Evolutionary conservation across 306 rosid genomes (phyloP), one percentile per base, ranked within the genome.

Genomic region (Lathyrus tuberosus): DNA sequence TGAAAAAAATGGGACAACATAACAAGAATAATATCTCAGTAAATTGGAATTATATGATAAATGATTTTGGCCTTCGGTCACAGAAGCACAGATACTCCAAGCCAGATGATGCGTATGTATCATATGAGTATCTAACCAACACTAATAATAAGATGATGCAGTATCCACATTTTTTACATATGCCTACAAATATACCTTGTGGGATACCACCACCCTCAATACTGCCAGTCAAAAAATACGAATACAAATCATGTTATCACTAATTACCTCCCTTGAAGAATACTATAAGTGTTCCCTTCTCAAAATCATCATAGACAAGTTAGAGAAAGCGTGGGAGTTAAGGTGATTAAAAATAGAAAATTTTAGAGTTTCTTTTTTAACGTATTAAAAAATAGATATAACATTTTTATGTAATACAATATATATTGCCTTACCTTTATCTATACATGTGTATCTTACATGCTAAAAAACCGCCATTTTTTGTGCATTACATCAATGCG

Each of bases 31-130:
- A 62, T 14, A n/a, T 51, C 48, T 48, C 10, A 26, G 64, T 4
- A 62, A 51, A 17, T 20, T 41, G 22, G 7, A 71, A 64, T 22
- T 62, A 70, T 76, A 52, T 1, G 18, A 49, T 53, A 37, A 10
- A 41, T 54, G 20, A 70, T 26, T 60, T 75, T 41, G 26, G 41
- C 38, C 43, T 66, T 43, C 62, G 20, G 31, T 52, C 67, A 12
- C 18, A 42, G 72, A 65, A 26, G 35, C 65, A 64, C 17, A 6
- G 56, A 54, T 43, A 65, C 51, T 56, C 47, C 51, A 74, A 74
- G 37, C 48, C 9, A 44, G 60, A 70, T 31, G 40, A 30, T 31
- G 35, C 40, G 30, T 58, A 18, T 4, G 44, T 31, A 56, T 22
- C 26, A 37, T 13, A 38, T 22, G 8, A 22, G 38, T 43, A 58